Evolutionary conservation across 345 rosid species (phyloP).

Genomic region (Hibiscus trionum): DNA sequence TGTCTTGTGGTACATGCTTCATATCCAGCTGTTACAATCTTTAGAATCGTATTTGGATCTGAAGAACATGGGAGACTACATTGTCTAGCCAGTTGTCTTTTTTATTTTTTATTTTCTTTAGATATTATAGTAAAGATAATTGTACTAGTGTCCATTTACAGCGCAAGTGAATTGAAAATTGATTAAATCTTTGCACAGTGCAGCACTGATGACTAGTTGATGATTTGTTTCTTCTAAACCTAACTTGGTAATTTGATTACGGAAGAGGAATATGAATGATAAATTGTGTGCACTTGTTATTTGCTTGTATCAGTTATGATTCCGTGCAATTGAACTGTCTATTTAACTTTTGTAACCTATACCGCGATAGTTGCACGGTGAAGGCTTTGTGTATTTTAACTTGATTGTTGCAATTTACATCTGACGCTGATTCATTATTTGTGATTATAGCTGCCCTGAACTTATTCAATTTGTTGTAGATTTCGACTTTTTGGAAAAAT

Average conservation of each 20-base stretch:
- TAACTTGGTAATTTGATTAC: background rate
- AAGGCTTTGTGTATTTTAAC: background rate
- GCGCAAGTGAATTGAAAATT: background rate
- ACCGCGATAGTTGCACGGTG: background rate
- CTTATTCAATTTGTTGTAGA: constrained; percentile 33
- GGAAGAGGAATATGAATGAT: background rate
- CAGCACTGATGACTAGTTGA: background rate
- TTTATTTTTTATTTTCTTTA: too few relatives aligned
- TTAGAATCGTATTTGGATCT: background rate
- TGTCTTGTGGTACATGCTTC: background rate
- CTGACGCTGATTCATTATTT: background rate
- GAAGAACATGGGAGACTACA: background rate
- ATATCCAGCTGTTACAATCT: constrained; percentile 4
- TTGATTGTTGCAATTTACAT: background rate
- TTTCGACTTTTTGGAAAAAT: constrained; percentile 85
- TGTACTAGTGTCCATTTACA: background rate
- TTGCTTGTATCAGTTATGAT: background rate
- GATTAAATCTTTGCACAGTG: background rate
- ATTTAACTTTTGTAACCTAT: background rate
- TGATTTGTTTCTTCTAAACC: background rate
- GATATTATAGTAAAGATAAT: background rate
- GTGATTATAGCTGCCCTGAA: constrained; percentile 1
- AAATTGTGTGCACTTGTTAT: background rate
- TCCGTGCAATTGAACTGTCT: background rate
- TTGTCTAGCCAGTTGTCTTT: background rate